Evolutionary conservation across 352 stramenopile species (phyloP).

Genomic region (Globisporangium cylindrosporum): DNA sequence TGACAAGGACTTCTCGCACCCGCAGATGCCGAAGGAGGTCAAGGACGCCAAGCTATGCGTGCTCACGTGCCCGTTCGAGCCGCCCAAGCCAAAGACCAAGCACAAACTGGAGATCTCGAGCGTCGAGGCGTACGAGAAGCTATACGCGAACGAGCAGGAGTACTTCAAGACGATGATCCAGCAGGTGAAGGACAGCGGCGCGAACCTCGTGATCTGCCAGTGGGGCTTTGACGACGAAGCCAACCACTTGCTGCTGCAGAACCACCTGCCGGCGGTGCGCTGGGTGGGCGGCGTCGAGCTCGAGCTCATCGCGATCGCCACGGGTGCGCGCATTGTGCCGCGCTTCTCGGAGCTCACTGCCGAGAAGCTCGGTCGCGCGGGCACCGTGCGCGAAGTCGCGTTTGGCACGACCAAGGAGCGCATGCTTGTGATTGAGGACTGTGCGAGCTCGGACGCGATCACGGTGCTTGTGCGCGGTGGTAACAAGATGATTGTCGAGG

Average conservation of each 20-base stretch:
- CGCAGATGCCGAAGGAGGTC: constrained; percentile 98
- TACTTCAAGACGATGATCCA: constrained; percentile 99
- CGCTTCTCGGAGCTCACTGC: constrained; percentile 96
- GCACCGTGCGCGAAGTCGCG: constrained; percentile 94
- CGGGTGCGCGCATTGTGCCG: constrained; percentile 97
- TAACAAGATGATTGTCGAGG: constrained; percentile 99
- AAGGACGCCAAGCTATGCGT: constrained; percentile 98
- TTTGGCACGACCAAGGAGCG: constrained; percentile 98
- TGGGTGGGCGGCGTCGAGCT: constrained; percentile 99
- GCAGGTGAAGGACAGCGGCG: constrained; percentile 98
- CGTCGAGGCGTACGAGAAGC: constrained; percentile 95
- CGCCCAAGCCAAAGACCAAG: constrained; percentile 99
- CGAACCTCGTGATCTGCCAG: constrained; percentile 99
- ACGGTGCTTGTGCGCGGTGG: constrained; percentile 98
- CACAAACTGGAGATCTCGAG: constrained; percentile 99
- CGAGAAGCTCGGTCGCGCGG: constrained; percentile 96
- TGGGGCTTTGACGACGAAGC: constrained; percentile 99
- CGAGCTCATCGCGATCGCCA: constrained; percentile 99
- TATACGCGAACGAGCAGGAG: constrained; percentile 97
- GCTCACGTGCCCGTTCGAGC: constrained; percentile 99
- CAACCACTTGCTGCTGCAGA: constrained; percentile 98
- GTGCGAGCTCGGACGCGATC: constrained; percentile 96
- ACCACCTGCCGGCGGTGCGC: constrained; percentile 95
- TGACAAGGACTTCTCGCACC: constrained; percentile 99
- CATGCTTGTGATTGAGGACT: constrained; percentile 99